These are phyloP conservation scores for Pseudogymnoascus sp. DNA, from an alignment of 2,329 filamentous ascomycete species.

Conservation along the genomic window DNA sequence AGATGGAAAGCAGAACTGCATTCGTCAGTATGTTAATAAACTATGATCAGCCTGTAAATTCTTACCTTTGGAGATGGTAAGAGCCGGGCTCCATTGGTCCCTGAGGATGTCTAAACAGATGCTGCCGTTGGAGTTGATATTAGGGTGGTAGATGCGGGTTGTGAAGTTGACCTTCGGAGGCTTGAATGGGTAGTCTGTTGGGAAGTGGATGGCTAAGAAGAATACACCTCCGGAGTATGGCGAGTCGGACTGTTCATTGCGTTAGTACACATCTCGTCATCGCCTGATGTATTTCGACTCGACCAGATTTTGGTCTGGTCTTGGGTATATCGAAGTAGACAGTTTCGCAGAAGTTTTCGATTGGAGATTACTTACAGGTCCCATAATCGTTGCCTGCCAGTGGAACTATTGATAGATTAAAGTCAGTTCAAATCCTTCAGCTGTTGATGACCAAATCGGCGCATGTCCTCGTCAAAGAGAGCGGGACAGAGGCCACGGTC, in stretches of 20 bases:
- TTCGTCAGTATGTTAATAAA: slow-evolving; percentile 8
- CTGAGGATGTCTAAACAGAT: slow-evolving; percentile 97
- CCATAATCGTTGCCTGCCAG: slow-evolving; percentile 99
- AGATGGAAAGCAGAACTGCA: slow-evolving; percentile 91
- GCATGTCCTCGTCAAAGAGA: not conserved
- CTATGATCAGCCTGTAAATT: not conserved
- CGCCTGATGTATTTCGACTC: not conserved
- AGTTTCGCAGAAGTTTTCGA: slow-evolving; percentile 16
- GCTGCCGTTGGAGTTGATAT: slow-evolving; percentile 99
- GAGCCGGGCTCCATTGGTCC: slow-evolving; percentile 97
- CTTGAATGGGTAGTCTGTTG: slow-evolving; percentile 99
- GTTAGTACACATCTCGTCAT: slow-evolving; percentile 18
- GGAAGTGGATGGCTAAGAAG: slow-evolving; percentile 98
- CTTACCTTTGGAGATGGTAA: slow-evolving; percentile 97
- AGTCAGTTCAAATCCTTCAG: slow-evolving; percentile 28
- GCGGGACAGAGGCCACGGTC: slow-evolving; percentile 1
- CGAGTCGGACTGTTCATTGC: slow-evolving; percentile 65
- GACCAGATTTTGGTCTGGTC: not conserved
- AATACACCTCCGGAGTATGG: slow-evolving; percentile 98
- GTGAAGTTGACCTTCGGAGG: slow-evolving; percentile 99
- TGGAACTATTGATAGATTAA: slow-evolving; percentile 63
- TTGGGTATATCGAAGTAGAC: not conserved
- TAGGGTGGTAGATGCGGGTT: slow-evolving; percentile 98
- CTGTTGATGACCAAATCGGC: slow-evolving; percentile 2
- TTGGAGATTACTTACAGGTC: slow-evolving; percentile 66